Conservation (phyloP, 495 filamentous ascomycete species). For the Trichoderma gamsii region DNA sequence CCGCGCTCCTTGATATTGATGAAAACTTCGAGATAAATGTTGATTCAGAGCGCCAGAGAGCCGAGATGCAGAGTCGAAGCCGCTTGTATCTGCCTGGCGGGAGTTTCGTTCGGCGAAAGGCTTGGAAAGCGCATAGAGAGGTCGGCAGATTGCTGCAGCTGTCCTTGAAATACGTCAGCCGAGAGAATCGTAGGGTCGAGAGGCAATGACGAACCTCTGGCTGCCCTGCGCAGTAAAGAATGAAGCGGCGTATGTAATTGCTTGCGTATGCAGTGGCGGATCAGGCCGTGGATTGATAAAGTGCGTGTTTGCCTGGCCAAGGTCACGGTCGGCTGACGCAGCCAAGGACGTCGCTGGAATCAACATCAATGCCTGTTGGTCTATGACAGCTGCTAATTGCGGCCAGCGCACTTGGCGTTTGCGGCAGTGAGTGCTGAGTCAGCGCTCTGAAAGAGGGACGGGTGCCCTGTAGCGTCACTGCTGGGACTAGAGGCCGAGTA, state of each 20-base stretch:
- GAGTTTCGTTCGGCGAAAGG: background rate
- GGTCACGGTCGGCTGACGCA: slow-evolving; percentile 9
- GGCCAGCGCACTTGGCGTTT: background rate
- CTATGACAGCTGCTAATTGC: background rate
- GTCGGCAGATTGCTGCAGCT: slow-evolving; percentile 6
- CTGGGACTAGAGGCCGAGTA: no score
- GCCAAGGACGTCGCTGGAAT: background rate
- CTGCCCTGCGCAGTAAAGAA: background rate
- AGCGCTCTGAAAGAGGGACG: background rate
- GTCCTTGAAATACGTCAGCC: background rate
- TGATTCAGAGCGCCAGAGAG: background rate
- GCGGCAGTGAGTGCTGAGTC: background rate
- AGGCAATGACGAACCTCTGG: background rate
- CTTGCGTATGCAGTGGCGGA: slow-evolving; percentile 5
- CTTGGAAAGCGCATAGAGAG: background rate
- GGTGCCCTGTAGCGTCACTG: background rate
- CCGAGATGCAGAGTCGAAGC: background rate
- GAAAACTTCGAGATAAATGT: background rate
- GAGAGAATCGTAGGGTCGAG: background rate
- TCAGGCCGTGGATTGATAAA: background rate
- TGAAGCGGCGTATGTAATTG: background rate
- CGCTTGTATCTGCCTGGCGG: background rate
- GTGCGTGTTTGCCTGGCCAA: background rate
- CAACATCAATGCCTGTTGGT: background rate
- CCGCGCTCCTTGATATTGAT: background rate